Evolutionary conservation across 2,329 filamentous ascomycete genomes (phyloP).

Genomic region (Aureobasidium sp.): DNA sequence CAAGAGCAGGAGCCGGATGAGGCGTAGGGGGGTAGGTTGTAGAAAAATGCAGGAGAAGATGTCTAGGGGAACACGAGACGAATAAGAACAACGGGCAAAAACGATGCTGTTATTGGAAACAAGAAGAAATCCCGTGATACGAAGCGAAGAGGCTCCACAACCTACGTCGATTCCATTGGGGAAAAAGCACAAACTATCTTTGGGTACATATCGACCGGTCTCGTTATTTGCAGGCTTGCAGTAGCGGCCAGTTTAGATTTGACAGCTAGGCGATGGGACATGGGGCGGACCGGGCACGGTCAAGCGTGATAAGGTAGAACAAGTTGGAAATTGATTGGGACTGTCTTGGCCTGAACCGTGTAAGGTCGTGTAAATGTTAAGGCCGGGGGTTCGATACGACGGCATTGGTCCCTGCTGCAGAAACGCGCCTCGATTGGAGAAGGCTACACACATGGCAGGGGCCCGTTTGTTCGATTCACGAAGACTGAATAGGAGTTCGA

Average conservation of each 20-base stretch:
- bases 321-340: constrained; percentile 12
- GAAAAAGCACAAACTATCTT: constrained; percentile 15
- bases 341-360: constrained; percentile 8
- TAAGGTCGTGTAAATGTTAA: constrained; percentile 5
- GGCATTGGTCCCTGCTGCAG: not conserved
- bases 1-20: not conserved
- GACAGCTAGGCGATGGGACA: constrained; percentile 12
- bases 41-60: constrained; percentile 13
- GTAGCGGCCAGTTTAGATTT: constrained; percentile 14
- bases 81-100: constrained; percentile 11
- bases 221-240: constrained; percentile 14
- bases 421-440: not conserved
- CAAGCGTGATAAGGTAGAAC: constrained; percentile 11
- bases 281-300: constrained; percentile 14
- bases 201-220: constrained; percentile 14
- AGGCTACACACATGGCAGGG: not conserved
- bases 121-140: constrained; percentile 15
- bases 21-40: not conserved
- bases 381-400: not conserved
- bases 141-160: constrained; percentile 14
- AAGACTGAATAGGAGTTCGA: not conserved
- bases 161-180: constrained; percentile 15
- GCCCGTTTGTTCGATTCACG: not conserved
- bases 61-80: constrained; percentile 11
- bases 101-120: constrained; percentile 14